Conservation (phyloP, 768 basidiomycete genomes). For the Pisolithus sp. region DNA sequence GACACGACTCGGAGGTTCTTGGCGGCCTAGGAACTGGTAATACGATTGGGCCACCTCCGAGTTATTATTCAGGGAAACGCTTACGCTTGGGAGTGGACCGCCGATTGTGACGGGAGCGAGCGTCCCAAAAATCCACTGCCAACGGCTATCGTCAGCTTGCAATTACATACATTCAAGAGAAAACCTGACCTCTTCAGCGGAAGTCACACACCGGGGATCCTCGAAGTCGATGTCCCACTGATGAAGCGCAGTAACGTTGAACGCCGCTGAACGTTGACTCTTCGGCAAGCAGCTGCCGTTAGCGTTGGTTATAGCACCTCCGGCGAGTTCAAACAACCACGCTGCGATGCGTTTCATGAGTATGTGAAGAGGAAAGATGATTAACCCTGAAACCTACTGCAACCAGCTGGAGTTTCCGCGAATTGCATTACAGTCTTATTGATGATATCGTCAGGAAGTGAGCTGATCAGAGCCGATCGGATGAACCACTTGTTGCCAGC, state of each 20-base stretch:
- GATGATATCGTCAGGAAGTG: slow-evolving; percentile 81
- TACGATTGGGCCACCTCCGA: slow-evolving; percentile 12
- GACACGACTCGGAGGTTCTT: slow-evolving; percentile 56
- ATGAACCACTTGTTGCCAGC: slow-evolving; percentile 89
- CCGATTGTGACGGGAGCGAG: slow-evolving; percentile 68
- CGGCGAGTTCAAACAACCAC: slow-evolving; percentile 90
- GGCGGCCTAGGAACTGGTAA: slow-evolving; percentile 67
- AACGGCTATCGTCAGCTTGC: slow-evolving; percentile 4
- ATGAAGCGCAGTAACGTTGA: slow-evolving; percentile 85
- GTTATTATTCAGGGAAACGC: slow-evolving; percentile 26
- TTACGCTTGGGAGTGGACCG: slow-evolving; percentile 79
- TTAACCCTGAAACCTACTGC: slow-evolving; percentile 54
- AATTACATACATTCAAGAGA: not conserved
- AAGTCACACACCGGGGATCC: slow-evolving; percentile 73
- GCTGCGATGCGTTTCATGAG: slow-evolving; percentile 36
- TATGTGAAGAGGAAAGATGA: not conserved
- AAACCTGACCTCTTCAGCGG: slow-evolving; percentile 68
- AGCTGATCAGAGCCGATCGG: slow-evolving; percentile 76
- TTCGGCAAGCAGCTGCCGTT: slow-evolving; percentile 72
- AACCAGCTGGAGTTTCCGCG: slow-evolving; percentile 78
- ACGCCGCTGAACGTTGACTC: slow-evolving; percentile 70
- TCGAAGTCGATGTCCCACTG: slow-evolving; percentile 86
- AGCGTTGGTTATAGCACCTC: slow-evolving; percentile 69
- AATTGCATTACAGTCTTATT: slow-evolving; percentile 79
- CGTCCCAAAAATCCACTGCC: slow-evolving; percentile 73